Evolutionary conservation across 1,284 basidiomycete species (phyloP), one percentile per base, ranked within the genome.

Genomic region (Wallemia hederae): DNA sequence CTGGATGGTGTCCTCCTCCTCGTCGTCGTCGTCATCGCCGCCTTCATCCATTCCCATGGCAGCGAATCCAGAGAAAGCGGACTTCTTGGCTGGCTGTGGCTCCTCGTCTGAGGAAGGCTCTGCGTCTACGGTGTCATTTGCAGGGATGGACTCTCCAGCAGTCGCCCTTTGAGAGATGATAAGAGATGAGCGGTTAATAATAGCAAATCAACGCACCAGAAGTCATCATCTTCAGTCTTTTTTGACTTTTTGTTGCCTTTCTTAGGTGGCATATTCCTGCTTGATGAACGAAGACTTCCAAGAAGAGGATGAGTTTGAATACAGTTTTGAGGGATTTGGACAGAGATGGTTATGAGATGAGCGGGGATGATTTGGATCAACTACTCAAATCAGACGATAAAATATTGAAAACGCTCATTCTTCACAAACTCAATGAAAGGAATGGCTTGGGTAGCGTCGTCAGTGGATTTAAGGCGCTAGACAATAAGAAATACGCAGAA

Each of bases 171-270:
- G 59, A 55, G 64, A 57, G 55, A 27, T 56, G 59, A 63, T 27
- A 56, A 60, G 63, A 62, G 57, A 65, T 57, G 59, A 17, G 60
- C 9, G 22, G n/a, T 39, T 49, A 1, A n/a, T n/a, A 63, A 61
- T 62, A 62, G 60, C 55, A 27, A n/a, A 60, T 24, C 9, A 11
- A 67, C 80, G 62, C 65, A 87, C 86, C 86, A 90, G 74, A 78
- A 84, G 31, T 58, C 61, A 64, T 84, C 81, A 61, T 82, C 85
- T 83, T 66, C 74, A 67, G 73, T 76, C 70, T 82, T 86, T 73
- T 87, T 87, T 24, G 76, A 79, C 70, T 88, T 89, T 75, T 89
- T 89, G 63, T 78, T 83, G 70, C 87, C 85, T 68, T 80, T 84
- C 74, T 90, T 91, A 59, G 86, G 85, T 62, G 86, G 75, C 87